Percentiles rank a stretch among this genome's conserved stretches.
Conservation (phyloP, 768 basidiomycete species). For the Suillus luteus region DNA sequence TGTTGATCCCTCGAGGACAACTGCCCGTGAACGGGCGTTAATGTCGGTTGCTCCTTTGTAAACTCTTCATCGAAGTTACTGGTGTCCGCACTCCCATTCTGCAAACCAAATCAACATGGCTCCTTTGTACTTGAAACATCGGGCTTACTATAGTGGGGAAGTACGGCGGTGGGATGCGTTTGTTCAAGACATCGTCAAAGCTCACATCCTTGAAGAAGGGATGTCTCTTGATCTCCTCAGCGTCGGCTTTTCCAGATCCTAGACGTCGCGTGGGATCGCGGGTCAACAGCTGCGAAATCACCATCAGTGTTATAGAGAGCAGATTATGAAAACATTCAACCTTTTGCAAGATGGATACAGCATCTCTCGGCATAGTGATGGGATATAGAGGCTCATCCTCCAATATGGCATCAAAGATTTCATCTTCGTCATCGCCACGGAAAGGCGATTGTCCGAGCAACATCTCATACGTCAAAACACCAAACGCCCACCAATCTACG, state of each 20-base stretch:
- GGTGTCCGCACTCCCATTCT: slow-evolving; percentile 86
- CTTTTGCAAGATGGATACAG: slow-evolving; percentile 93
- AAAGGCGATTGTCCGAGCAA: slow-evolving; percentile 97
- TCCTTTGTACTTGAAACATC: slow-evolving; percentile 9
- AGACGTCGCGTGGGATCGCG: slow-evolving; percentile 90
- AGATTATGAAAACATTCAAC: slow-evolving; percentile 40
- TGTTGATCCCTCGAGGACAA: slow-evolving; percentile 87
- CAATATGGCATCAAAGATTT: slow-evolving; percentile 98
- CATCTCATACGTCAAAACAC: slow-evolving; percentile 99
- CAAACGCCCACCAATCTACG: slow-evolving; percentile 99
- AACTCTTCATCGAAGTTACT: slow-evolving; percentile 98
- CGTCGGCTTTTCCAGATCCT: slow-evolving; percentile 89
- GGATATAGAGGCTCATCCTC: slow-evolving; percentile 99
- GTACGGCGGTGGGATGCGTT: slow-evolving; percentile 96
- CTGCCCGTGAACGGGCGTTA: slow-evolving; percentile 97
- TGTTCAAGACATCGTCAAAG: slow-evolving; percentile 96
- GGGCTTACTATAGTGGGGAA: slow-evolving; percentile 89
- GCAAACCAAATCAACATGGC: slow-evolving; percentile 17
- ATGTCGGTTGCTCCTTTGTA: slow-evolving; percentile 92
- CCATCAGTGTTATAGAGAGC: slow-evolving; percentile 11
- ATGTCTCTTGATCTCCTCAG: slow-evolving; percentile 96
- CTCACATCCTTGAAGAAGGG: slow-evolving; percentile 98
- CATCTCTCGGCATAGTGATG: slow-evolving; percentile 98
- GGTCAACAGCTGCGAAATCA: slow-evolving; percentile 69
- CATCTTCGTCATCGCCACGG: slow-evolving; percentile 98